These are phyloP conservation scores for Leishmania martiniquensis DNA, from an alignment of 208 protist genomes.

Conservation along the genomic window DNA sequence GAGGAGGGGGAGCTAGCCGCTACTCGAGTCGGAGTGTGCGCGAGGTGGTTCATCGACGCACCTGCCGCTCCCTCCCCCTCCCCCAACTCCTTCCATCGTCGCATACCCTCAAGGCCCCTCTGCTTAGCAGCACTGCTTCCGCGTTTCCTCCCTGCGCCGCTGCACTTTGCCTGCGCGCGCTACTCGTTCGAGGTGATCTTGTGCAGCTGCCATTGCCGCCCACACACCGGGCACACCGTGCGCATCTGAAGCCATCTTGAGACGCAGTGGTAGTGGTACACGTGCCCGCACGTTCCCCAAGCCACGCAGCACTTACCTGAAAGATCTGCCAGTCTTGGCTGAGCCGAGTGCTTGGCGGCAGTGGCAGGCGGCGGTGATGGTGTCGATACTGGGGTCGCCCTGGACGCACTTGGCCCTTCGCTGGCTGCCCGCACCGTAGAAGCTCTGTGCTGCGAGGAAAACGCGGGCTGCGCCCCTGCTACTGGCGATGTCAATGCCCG, in stretches of 20 bases:
- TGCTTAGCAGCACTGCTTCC: too few species aligned
- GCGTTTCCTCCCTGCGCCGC: not conserved
- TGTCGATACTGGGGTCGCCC: not conserved
- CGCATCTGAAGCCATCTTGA: constrained; percentile 54
- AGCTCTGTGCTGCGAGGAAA: not conserved
- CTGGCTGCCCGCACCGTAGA: not conserved
- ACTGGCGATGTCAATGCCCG: not conserved
- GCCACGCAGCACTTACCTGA: constrained; percentile 67
- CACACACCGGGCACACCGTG: constrained; percentile 65
- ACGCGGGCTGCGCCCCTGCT: not conserved
- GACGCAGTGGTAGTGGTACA: constrained; percentile 82
- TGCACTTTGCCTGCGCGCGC: not conserved
- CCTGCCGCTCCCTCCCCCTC: not conserved
- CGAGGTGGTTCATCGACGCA: not conserved
- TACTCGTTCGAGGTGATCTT: constrained; percentile 50
- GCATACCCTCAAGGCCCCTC: not conserved
- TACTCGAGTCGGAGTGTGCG: not conserved
- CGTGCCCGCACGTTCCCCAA: constrained; percentile 85
- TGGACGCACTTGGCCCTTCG: not conserved
- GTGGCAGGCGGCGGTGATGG: not conserved
- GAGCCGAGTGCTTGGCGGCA: not conserved
- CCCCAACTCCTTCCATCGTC: not conserved
- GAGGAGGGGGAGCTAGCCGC: not conserved
- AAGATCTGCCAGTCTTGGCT: constrained; percentile 15
- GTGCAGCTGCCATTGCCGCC: constrained; percentile 50